These are phyloP conservation scores for Parastagonospora avenae DNA, from an alignment of 2,329 filamentous ascomycete species.

Conservation along the genomic window DNA sequence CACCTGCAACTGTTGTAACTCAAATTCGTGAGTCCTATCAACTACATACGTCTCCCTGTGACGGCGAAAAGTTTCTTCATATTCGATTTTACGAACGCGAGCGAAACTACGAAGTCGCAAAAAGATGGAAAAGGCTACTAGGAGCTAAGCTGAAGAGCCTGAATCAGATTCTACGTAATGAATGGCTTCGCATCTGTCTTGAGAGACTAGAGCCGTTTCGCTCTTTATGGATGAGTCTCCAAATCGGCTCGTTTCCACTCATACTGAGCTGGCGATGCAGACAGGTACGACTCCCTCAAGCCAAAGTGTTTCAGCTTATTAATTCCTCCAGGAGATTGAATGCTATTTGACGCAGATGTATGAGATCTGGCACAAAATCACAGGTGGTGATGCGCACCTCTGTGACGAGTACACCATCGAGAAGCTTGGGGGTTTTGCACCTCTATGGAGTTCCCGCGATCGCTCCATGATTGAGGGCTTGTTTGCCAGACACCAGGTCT, in stretches of 20 bases:
- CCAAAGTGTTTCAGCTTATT: not conserved
- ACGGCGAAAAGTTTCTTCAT: slow-evolving; percentile 16
- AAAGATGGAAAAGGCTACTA: slow-evolving; percentile 7
- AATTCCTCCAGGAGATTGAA: slow-evolving; percentile 12
- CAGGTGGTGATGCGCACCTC: not conserved
- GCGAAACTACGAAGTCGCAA: slow-evolving; percentile 1
- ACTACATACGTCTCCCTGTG: slow-evolving; percentile 2
- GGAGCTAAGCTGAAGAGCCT: slow-evolving; percentile 12
- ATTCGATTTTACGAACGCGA: slow-evolving; percentile 13
- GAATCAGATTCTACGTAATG: slow-evolving; percentile 8
- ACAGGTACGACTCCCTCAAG: slow-evolving; percentile 3
- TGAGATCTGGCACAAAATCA: slow-evolving; percentile 9
- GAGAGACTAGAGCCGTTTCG: slow-evolving; percentile 13
- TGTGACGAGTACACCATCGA: slow-evolving; percentile 13
- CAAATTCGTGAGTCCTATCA: slow-evolving; percentile 10
- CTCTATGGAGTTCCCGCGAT: slow-evolving; percentile 10
- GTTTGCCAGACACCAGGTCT: slow-evolving; percentile 7
- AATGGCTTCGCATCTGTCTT: slow-evolving; percentile 13
- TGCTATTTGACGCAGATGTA: slow-evolving; percentile 11
- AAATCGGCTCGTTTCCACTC: slow-evolving; percentile 10
- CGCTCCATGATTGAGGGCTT: slow-evolving; percentile 3
- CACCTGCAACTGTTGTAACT: not conserved
- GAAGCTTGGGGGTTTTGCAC: slow-evolving; percentile 8
- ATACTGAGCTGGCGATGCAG: slow-evolving; percentile 15
- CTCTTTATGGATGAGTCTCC: slow-evolving; percentile 8